Evolutionary conservation across 1,284 basidiomycete genomes (phyloP).

Genomic region (Ustilago cynodontis): DNA sequence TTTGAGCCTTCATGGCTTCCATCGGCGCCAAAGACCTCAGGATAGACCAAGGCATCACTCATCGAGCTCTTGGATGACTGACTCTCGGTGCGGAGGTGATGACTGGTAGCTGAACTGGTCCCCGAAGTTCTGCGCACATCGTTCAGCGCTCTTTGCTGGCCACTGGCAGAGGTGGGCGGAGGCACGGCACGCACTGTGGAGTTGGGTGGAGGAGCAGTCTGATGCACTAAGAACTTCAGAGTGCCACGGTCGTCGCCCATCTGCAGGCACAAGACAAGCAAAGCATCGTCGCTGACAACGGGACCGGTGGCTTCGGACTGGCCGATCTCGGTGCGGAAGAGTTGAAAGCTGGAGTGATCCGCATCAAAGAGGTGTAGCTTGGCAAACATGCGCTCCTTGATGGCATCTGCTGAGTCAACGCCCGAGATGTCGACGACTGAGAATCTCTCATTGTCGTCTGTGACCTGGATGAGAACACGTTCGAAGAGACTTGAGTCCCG

Average conservation of each 20-base stretch:
- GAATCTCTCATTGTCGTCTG: constrained; percentile 69
- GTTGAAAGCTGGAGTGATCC: constrained; percentile 53
- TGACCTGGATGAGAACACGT: constrained; percentile 67
- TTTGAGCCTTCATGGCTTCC: constrained; percentile 34
- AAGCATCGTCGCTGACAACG: constrained; percentile 64
- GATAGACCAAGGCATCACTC: constrained; percentile 47
- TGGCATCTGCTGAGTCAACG: constrained; percentile 60
- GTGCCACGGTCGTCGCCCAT: constrained; percentile 67
- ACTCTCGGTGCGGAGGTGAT: constrained; percentile 51
- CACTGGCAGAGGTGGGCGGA: constrained; percentile 39
- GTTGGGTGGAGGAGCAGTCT: constrained; percentile 46
- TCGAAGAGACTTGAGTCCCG: constrained; percentile 42
- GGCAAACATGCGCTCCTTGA: constrained; percentile 66
- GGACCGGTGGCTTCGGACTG: constrained; percentile 57
- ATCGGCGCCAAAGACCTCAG: constrained; percentile 35
- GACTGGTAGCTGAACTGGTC: constrained; percentile 23
- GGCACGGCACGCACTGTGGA: constrained; percentile 47
- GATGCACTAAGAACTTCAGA: constrained; percentile 66
- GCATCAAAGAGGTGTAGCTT: constrained; percentile 62
- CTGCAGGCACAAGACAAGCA: constrained; percentile 66
- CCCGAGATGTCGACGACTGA: constrained; percentile 68
- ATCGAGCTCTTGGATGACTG: constrained; percentile 58
- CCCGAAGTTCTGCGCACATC: constrained; percentile 29
- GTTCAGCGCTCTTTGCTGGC: constrained; percentile 29
- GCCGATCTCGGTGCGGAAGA: constrained; percentile 68